Evolutionary conservation across 805 yeast genomes (phyloP), one percentile per base, ranked within the genome.

Genomic region (Kodamaea laetipori): DNA sequence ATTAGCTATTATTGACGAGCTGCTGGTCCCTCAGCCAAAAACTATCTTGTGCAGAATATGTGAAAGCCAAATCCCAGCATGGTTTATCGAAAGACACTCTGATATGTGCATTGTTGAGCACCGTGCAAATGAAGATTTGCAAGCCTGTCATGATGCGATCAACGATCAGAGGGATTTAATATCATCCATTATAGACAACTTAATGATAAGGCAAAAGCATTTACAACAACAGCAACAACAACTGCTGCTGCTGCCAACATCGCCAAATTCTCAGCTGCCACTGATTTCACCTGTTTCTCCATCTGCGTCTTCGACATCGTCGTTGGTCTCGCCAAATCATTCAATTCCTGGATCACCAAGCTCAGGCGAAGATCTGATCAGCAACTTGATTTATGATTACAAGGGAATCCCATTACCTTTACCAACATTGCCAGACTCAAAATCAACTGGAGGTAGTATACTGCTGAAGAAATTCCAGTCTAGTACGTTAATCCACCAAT

Each of bases 31-130:
- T 0, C 76, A 80, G n/a, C 97, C 96, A 1, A 82, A 83, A 17
- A 75, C 81, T 44, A 89, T 86, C 27, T 67, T 94, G 24, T 94
- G 99, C 62, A 76, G 97, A 37, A 90, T 94, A 19, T 94, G 99
- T 64, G 99, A 94, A 57, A 81, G 82, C 23, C 77, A 77, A 37
- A 82, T 90, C n/a, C 97, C 96, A 3, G 86, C 90, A 3, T 94
- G 99, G 99, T 94, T 95, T 85, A 71, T 94, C 30, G 99, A 92
- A 54, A 77, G 83, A 39, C 99, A 94, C 64, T 84, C 92, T 1
- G 94, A 90, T 56, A 67, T 86, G 37, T 94, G 99, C 55, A 71
- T 86, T 21, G 77, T 87, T 26, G 97, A 90, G 60, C 96, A 90
- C 64, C 77, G 82, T 54, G 78, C 86, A 8, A 90, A 83, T 56